These are phyloP conservation scores for Puccinia novopanici DNA, from an alignment of 1,284 basidiomycete species.

Conservation along the genomic window DNA sequence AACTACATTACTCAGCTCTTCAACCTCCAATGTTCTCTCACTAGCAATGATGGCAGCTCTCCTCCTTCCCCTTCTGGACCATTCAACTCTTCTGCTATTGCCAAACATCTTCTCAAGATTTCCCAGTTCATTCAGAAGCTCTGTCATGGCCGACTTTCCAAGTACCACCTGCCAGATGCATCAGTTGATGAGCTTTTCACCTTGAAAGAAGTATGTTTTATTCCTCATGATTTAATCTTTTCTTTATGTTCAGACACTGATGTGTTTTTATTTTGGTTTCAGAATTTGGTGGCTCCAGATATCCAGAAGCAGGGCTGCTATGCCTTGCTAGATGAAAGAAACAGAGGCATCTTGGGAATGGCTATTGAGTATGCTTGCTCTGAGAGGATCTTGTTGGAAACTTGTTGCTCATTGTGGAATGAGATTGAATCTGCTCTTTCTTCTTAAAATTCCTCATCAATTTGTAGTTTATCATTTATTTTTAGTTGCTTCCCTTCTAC, in stretches of 20 bases:
- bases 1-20: not conserved
- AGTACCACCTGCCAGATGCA: not conserved
- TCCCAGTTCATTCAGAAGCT: slow-evolving; percentile 12
- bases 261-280: not conserved
- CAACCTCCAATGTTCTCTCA: not conserved
- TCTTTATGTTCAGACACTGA: not conserved
- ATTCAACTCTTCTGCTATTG: not conserved
- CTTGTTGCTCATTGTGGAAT: slow-evolving; percentile 31
- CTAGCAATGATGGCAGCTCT: not conserved
- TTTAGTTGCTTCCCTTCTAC: not conserved
- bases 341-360: not conserved
- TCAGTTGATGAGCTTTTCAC: slow-evolving; percentile 21
- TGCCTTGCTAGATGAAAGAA: too few species aligned
- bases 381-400: slow-evolving; percentile 34
- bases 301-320: too few species aligned
- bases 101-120: not conserved
- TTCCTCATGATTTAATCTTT: not conserved
- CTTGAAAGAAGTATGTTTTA: slow-evolving; percentile 22
- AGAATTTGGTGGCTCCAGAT: not conserved
- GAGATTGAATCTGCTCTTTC: slow-evolving; percentile 2
- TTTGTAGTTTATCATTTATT: not conserved
- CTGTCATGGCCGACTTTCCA: not conserved
- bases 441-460: not conserved
- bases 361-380: slow-evolving; percentile 33
- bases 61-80: not conserved